Evolutionary conservation across 2,329 filamentous ascomycete species (phyloP), one percentile per base, ranked within the genome.

Genomic region (Fusarium ambrosium): DNA sequence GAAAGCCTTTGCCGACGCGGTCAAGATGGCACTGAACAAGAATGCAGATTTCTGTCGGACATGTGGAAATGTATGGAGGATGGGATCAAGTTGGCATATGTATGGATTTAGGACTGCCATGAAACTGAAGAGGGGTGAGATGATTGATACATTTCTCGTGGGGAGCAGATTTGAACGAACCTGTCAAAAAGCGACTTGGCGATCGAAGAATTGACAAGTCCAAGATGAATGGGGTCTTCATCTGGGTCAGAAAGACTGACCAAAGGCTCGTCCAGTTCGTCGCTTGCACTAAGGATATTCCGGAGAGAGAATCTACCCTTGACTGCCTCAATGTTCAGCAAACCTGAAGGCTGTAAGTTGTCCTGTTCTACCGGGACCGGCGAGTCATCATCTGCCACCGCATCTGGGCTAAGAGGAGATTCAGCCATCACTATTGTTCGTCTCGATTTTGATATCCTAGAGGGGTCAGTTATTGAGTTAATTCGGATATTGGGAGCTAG

Each of bases 71-170:
- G 82, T 85, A 64, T 85, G 83, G 18, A 85, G 64, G 2, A 62
- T 66, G 4, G 81, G 82, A 59, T 85, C 84, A 13, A 85, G 76
- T 62, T 85, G 84, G 68, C 80, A 81, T 24, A 85, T 82, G n/a
- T 83, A 85, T 1, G 83, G 82, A 59, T 85, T 85, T 27, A 84
- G 76, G 59, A 80, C 81, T 29, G 74, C 72, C 66, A 85, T 82
- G 66, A 85, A 85, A 22, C 83, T 71, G 37, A 7, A 11, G 8
- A 39, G 8, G 4, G 4, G 18, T 39, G 4, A 39, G 37, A 39
- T 4, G 37, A n/a, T 39, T 5, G 9, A 18, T 10, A n/a, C 4
- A 18, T 39, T 39, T 39, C 18, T 39, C 16, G 10, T 16, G 37
- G 16, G 37, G 37, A n/a, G n/a, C 18, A n/a, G 18, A n/a, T 10